Percentiles rank a stretch among this genome's conserved stretches.
phyloP scores from a whole-genome alignment of 2,329 filamentous ascomycete species.

The Didymella keratinophila region DNA sequence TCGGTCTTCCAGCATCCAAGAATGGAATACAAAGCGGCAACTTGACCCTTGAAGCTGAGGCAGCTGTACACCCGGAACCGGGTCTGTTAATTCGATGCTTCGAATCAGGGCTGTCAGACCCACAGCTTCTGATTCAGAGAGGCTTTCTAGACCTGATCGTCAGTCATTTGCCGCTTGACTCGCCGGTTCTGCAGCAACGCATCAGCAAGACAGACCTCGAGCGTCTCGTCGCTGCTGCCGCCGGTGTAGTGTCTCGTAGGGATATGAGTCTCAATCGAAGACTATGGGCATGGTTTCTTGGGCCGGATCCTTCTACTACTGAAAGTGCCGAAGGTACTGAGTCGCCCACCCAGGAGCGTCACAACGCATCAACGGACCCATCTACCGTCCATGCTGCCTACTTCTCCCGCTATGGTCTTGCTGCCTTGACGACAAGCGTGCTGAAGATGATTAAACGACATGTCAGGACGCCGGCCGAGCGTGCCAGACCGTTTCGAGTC shows the following conservation, averaged over 20 bases:
- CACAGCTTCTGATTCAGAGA: slow-evolving; percentile 89
- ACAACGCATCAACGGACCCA: slow-evolving; percentile 52
- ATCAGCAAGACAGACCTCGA: slow-evolving; percentile 80
- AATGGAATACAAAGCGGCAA: slow-evolving; percentile 15
- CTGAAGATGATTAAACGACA: slow-evolving; percentile 75
- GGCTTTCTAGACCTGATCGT: slow-evolving; percentile 94
- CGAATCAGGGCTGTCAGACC: slow-evolving; percentile 84
- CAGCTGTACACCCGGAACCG: slow-evolving; percentile 88
- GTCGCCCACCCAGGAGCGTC: slow-evolving; percentile 59
- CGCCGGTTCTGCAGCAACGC: slow-evolving; percentile 76
- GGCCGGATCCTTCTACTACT: slow-evolving; percentile 68
- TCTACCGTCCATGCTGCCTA: slow-evolving; percentile 66
- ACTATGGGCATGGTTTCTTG: slow-evolving; percentile 95
- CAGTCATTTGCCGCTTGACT: slow-evolving; percentile 85
- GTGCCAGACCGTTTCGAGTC: slow-evolving; percentile 86
- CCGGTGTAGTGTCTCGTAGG: slow-evolving; percentile 84
- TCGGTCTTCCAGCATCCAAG: slow-evolving; percentile 56
- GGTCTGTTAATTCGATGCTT: slow-evolving; percentile 91
- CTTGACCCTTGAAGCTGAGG: slow-evolving; percentile 63
- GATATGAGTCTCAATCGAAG: slow-evolving; percentile 97
- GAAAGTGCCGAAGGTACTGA: slow-evolving; percentile 35
- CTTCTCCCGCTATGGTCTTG: slow-evolving; percentile 81
- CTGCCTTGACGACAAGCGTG: slow-evolving; percentile 76
- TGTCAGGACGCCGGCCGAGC: slow-evolving; percentile 66
- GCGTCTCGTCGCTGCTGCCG: slow-evolving; percentile 80